Evolutionary conservation across 495 filamentous ascomycete species (phyloP).

Genomic region (Cercophora newfieldiana): DNA sequence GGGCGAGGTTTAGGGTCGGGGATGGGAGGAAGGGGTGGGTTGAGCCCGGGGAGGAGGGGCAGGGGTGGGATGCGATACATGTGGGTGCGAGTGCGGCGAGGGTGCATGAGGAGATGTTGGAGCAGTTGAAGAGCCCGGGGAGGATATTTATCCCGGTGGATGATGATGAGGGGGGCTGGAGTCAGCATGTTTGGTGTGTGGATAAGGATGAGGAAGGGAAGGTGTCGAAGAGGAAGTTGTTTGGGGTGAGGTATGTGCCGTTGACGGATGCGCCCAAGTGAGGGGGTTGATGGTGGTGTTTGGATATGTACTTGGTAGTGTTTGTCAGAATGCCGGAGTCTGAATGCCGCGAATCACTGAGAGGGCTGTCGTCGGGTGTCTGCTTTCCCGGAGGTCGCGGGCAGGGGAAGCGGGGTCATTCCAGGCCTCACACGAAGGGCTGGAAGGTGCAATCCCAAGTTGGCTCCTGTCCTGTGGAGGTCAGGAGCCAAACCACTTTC

Average conservation of each 20-base stretch:
- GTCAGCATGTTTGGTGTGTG: constrained; percentile 85
- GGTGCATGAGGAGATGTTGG: constrained; percentile 70
- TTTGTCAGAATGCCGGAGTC: no score
- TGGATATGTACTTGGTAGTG: not conserved
- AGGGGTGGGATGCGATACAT: constrained; percentile 84
- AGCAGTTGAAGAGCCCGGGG: constrained; percentile 78
- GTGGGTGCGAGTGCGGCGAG: constrained; percentile 84
- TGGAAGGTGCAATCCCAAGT: no score
- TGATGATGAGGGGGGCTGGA: constrained; percentile 43
- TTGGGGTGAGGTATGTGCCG: constrained; percentile 90
- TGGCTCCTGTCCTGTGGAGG: no score
- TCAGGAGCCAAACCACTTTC: no score
- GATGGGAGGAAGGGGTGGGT: constrained; percentile 81
- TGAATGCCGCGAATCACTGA: no score
- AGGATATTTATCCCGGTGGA: constrained; percentile 87
- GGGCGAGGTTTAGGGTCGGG: constrained; percentile 71
- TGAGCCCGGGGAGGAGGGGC: constrained; percentile 34
- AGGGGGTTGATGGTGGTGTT: not conserved
- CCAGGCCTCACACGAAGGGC: no score
- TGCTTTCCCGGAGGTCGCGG: no score
- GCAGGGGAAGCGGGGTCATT: no score
- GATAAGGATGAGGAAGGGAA: constrained; percentile 81
- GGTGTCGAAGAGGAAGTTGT: constrained; percentile 71
- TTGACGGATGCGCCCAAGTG: constrained; percentile 76
- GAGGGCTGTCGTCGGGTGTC: no score